Evolutionary conservation across 306 rosid genomes (phyloP).

Genomic region (Cucumis cinereus): DNA sequence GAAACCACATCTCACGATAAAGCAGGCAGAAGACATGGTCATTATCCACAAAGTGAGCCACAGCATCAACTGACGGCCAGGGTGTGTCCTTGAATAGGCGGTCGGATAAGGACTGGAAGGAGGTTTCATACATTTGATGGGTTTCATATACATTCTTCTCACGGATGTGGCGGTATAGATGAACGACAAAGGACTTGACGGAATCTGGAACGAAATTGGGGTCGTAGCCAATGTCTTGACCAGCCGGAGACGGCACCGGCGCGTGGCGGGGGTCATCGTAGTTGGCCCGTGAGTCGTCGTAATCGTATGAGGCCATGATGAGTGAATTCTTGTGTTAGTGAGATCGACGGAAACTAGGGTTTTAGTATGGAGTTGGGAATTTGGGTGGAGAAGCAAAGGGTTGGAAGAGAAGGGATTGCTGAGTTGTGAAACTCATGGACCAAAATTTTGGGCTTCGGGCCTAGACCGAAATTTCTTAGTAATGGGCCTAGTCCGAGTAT

Average conservation of each 20-base stretch:
- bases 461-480: too few relatives aligned
- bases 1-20: constrained; percentile 98
- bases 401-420: neutral
- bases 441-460: neutral
- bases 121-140: constrained; percentile 81
- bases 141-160: constrained; percentile 97
- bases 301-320: constrained; percentile 48
- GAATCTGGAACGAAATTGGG: constrained; percentile 87
- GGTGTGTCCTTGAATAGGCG: constrained; percentile 87
- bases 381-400: neutral
- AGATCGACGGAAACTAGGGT: constrained; percentile 16
- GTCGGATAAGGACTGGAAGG: constrained; percentile 80
- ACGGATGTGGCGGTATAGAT: constrained; percentile 81
- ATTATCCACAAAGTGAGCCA: constrained; percentile 65
- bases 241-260: constrained; percentile 14
- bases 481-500: too few relatives aligned
- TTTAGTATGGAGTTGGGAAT: neutral
- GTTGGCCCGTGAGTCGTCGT: constrained; percentile 33
- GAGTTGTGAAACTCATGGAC: neutral
- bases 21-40: constrained; percentile 95
- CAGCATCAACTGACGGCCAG: constrained; percentile 95
- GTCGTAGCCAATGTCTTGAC: constrained; percentile 59
- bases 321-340: neutral
- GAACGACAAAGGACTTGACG: constrained; percentile 73
- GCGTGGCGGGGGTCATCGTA: constrained; percentile 35